Evolutionary conservation across 2,329 filamentous ascomycete species (phyloP).

Genomic region (Xylariaceae sp.): DNA sequence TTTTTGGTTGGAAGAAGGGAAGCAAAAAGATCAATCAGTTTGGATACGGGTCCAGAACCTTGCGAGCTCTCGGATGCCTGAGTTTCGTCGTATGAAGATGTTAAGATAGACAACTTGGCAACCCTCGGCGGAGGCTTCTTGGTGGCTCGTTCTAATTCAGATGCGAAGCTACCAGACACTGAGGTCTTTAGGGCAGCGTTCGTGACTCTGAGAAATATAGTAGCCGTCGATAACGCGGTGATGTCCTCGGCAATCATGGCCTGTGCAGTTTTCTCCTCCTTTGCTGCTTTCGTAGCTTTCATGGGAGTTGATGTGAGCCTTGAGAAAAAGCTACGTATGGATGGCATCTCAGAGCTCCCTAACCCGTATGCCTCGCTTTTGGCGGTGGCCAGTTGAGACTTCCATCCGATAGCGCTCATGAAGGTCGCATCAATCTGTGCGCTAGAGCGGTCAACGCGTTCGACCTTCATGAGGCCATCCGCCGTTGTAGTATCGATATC

Average conservation of each 20-base stretch:
- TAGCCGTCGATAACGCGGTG: constrained; percentile 63
- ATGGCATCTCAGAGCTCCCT: constrained; percentile 49
- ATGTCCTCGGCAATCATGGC: constrained; percentile 65
- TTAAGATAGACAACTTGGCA: constrained; percentile 81
- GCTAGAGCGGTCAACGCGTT: constrained; percentile 74
- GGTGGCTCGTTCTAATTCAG: constrained; percentile 88
- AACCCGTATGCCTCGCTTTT: constrained; percentile 49
- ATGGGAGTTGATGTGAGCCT: constrained; percentile 58
- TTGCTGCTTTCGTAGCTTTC: constrained; percentile 51
- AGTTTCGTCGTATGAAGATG: constrained; percentile 82
- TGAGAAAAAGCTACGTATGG: constrained; percentile 74
- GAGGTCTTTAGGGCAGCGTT: constrained; percentile 77
- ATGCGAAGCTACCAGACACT: constrained; percentile 65
- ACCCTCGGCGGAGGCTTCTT: constrained; percentile 92
- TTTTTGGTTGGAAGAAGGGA: constrained; percentile 86
- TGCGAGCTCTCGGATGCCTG: constrained; percentile 57
- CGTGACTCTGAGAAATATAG: constrained; percentile 83
- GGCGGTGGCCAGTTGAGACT: constrained; percentile 45
- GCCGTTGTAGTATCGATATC: constrained; percentile 78
- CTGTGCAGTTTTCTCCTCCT: constrained; percentile 59
- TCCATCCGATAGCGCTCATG: constrained; percentile 85
- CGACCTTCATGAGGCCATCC: constrained; percentile 83
- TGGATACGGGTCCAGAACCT: constrained; percentile 42
- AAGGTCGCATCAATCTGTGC: constrained; percentile 88
- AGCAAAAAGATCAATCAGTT: constrained; percentile 73